Base-by-base conservation (phyloP, 805 yeast genomes). In the Groenewaldozyma salmanticensis region DNA sequence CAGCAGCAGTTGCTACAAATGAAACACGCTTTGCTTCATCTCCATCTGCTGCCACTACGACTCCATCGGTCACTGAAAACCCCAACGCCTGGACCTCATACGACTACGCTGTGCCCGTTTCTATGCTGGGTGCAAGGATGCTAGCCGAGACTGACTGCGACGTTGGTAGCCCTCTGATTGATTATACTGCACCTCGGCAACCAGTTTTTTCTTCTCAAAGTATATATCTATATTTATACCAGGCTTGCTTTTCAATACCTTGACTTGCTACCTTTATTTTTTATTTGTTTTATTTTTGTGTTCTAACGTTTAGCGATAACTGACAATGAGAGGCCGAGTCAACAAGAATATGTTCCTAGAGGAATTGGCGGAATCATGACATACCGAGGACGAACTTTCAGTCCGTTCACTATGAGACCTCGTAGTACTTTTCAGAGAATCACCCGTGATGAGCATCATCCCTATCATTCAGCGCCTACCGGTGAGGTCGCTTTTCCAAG, bases 41-140 rank as follows among this genome's bases (percentile, higher is more conserved):
- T 9, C 7, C 29, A 7, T 7, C 13, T 24, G 13, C 29, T 13
- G 7, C 29, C 13, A 13, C 13, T 9, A 24, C 29, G n/a, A 22
- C 16, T 3, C 17, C 31, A 13, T 42, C 49, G 17, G 38, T 29
- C 19, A 42, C 37, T 15, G 47, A 42, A 15, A 37, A 43, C 27
- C 27, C 41, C 22, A 19, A 21, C 6, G 17, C 42, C 3, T 43
- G 47, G 47, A 39, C 35, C 16, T 21, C 46, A 4, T 43, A 42
- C 27, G 47, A 43, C 29, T 43, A 43, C 37, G 40, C 45, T 3
- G 36, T 43, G n/a, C 47, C 47, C 13, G 38, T 43, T 5, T 27
- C 39, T 7, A 15, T 33, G 4, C 39, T 42, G 11, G 45, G 43
- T 21, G n/a, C n/a, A n/a, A 13, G 19, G 13, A 27, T 16, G 11